These are phyloP conservation scores for Calonectria leucothoes DNA, from an alignment of 2,329 filamentous ascomycete species.

Conservation along the genomic window DNA sequence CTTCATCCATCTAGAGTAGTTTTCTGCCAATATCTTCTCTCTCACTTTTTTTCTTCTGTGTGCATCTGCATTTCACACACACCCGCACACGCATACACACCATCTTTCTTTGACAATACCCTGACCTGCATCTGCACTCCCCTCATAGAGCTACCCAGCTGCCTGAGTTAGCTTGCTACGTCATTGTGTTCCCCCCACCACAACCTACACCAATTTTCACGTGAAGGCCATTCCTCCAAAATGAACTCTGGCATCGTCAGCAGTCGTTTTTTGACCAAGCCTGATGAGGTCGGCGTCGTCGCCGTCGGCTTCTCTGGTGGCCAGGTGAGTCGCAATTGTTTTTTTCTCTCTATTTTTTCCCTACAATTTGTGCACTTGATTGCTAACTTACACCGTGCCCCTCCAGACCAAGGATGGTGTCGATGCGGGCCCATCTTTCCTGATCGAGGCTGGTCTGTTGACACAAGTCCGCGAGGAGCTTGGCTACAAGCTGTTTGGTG, in stretches of 20 bases:
- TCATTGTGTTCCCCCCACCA: conserved; percentile 31
- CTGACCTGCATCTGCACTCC: conserved; percentile 5
- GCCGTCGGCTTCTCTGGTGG: conserved; percentile 97
- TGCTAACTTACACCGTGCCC: conserved; percentile 11
- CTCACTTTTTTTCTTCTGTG: neutral
- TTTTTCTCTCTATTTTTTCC: neutral
- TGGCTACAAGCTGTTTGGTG: conserved; percentile 88
- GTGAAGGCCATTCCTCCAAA: conserved; percentile 28
- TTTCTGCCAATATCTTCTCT: neutral
- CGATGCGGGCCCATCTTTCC: conserved; percentile 87
- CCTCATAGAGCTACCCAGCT: conserved; percentile 5
- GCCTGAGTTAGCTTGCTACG: conserved; percentile 32
- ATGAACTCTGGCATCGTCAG: conserved; percentile 67
- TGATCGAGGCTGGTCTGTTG: conserved; percentile 90
- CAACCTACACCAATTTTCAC: conserved; percentile 31
- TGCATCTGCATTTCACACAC: neutral
- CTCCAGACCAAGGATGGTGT: conserved; percentile 84
- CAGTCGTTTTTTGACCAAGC: conserved; percentile 82
- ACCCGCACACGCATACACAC: neutral
- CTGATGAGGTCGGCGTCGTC: conserved; percentile 87
- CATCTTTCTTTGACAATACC: neutral
- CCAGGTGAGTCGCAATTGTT: conserved; percentile 72
- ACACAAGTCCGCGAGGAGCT: conserved; percentile 86
- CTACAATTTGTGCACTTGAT: neutral
- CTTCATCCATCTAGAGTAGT: neutral